A percentile compares a stretch with the other conserved stretches of the same genome.
Conservation (phyloP, 139 green algal species). For the Closterium sp. region DNA sequence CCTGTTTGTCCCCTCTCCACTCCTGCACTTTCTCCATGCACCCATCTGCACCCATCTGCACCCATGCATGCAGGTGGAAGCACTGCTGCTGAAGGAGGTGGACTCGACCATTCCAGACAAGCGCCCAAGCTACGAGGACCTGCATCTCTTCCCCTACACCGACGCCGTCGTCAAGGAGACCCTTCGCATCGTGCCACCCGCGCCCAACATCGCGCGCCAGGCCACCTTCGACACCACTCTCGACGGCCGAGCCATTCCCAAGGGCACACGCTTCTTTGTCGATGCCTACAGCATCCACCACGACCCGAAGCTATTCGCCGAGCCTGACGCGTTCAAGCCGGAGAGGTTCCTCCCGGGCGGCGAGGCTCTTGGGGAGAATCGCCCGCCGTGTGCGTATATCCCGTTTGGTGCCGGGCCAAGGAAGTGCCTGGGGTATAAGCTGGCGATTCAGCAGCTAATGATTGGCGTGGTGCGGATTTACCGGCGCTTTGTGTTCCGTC, state of each 20-base stretch:
- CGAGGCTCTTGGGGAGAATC: background rate
- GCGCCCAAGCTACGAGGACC: background rate
- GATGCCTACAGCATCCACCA: constrained; percentile 1
- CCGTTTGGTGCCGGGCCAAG: constrained; percentile 3
- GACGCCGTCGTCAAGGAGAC: constrained; percentile 9
- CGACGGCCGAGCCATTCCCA: background rate
- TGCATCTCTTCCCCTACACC: background rate
- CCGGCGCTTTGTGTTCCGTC: background rate
- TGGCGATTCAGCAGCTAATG: background rate
- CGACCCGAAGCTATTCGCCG: background rate
- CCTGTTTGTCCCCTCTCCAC: too few relatives aligned
- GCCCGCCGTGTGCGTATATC: background rate
- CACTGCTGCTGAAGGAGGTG: background rate
- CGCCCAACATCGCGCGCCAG: background rate
- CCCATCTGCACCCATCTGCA: too few relatives aligned
- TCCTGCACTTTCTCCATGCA: too few relatives aligned
- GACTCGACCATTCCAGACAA: background rate
- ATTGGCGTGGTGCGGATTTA: background rate
- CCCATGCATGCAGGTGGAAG: background rate
- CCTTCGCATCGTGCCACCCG: constrained; percentile 2
- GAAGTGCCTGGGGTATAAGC: background rate
- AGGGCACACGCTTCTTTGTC: constrained; percentile 1
- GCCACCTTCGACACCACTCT: background rate
- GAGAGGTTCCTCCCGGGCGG: background rate
- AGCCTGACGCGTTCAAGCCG: background rate